Evolutionary conservation across 106 monocot genomes (phyloP), one percentile per base, ranked within the genome.

Genomic region (Amphibolis antarctica): DNA sequence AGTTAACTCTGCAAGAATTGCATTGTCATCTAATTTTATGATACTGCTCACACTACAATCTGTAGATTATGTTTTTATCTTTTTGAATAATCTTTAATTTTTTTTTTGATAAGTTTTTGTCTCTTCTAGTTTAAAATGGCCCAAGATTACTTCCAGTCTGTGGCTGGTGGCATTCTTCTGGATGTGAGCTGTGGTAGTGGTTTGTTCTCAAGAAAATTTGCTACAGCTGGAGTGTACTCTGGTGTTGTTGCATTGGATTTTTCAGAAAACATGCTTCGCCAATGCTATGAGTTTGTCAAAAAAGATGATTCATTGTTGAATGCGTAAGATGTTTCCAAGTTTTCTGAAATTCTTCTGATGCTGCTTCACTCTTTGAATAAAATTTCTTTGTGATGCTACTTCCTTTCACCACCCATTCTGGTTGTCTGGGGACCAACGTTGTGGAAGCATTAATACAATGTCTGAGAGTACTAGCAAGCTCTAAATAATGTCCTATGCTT

Each of bases 161-260:
- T 86, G 29, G 49, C 75, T 17, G 96, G 96, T 53, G 96, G 96
- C 66, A 59, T 96, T 60, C 86, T 96, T 72, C 53, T 96, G 54
- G 96, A 96, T 82, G 90, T 96, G 43, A 96, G 96, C 70, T 96
- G 96, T 67, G 96, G 96, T 46, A 96, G 90, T 65, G 96, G 96
- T 10, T 80, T 96, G 65, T 96, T 96, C 71, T 84, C 90, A 36
- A 89, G 96, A 78, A 96, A 96, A 73, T 96, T 96, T 80, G 90
- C 86, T 43, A 71, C 65, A 69, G 86, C 80, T 55, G 89, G 84
- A 60, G 61, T 76, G 10, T 96, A 87, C 66, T 82, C 89, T 71
- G 70, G 83, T 66, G 90, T 96, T 49, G 66, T 96, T 59, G 96
- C 96, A 23, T 62, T 96, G 66, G 96, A 96, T 59, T 96, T 90